Percentiles rank a stretch among this genome's conserved stretches.
Evolutionary conservation across 169 alveolate genomes (phyloP).

Genomic region (Amoebophrya sp.): DNA sequence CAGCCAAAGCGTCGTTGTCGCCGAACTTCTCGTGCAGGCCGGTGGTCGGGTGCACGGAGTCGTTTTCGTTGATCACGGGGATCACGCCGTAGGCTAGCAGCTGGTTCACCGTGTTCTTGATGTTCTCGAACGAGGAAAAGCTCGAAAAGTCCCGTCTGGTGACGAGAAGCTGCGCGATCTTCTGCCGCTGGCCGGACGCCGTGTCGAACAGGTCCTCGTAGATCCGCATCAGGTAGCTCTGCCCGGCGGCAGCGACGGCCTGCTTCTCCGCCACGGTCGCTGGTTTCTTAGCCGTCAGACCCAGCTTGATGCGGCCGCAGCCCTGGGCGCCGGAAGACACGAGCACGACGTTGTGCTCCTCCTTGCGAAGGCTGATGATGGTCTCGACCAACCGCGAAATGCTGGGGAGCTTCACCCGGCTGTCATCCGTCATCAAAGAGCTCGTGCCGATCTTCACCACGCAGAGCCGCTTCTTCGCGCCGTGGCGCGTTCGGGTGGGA

Average conservation of each 20-base stretch:
- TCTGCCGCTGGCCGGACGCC: conserved; percentile 19
- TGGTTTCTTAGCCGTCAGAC: conserved; percentile 32
- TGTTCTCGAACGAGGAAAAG: conserved; percentile 24
- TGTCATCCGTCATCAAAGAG: conserved; percentile 28
- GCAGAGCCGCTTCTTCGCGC: too few relatives aligned
- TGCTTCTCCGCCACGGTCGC: conserved; percentile 25
- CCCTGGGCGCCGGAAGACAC: conserved; percentile 41
- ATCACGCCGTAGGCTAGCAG: conserved; percentile 33
- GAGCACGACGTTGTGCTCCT: conserved; percentile 32
- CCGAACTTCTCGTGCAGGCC: conserved; percentile 28
- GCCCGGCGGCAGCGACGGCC: conserved; percentile 41
- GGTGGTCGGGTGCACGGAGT: conserved; percentile 19
- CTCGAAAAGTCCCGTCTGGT: conserved; percentile 32
- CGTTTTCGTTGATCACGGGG: conserved; percentile 39
- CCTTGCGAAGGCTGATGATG: conserved; percentile 18
- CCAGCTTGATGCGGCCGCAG: conserved; percentile 33
- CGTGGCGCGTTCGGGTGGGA: too few relatives aligned
- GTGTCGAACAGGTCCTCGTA: conserved; percentile 38
- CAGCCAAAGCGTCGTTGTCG: conserved; percentile 35
- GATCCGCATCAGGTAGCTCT: conserved; percentile 33
- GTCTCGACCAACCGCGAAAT: conserved; percentile 36
- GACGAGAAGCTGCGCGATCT: conserved; percentile 36
- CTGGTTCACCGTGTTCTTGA: conserved; percentile 32
- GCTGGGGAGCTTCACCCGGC: conserved; percentile 27
- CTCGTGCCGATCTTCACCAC: conserved; percentile 37